Conservation (phyloP, 495 filamentous ascomycete species). For the Cladorrhinum samala region DNA sequence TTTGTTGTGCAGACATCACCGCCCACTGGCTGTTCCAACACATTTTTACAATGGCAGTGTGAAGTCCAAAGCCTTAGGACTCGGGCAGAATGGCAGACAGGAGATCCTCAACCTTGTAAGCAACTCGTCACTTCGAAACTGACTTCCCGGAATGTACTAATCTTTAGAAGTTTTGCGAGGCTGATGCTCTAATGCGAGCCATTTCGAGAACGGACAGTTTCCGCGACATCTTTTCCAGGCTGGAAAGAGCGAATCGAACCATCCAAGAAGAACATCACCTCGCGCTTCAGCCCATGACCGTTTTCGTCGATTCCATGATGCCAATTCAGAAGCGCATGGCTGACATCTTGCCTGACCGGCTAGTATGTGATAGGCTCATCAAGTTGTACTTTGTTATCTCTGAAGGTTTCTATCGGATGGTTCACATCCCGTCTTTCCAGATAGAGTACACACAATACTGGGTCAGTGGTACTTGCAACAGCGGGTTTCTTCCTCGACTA, state of each 20-base stretch:
- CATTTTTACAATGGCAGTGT: slow-evolving; percentile 27
- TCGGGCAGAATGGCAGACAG: slow-evolving; percentile 14
- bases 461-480: slow-evolving; percentile 23
- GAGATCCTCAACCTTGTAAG: slow-evolving; percentile 34
- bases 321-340: slow-evolving; percentile 38
- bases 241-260: slow-evolving; percentile 27
- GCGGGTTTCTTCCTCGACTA: slow-evolving; percentile 40
- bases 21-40: slow-evolving; percentile 31
- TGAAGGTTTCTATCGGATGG: slow-evolving; percentile 45
- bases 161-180: slow-evolving; percentile 31
- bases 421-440: slow-evolving; percentile 42
- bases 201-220: slow-evolving; percentile 23
- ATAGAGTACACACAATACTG: slow-evolving; percentile 40
- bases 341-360: slow-evolving; percentile 30
- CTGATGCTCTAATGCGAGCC: slow-evolving; percentile 29
- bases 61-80: slow-evolving; percentile 18
- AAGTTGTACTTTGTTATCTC: slow-evolving; percentile 38
- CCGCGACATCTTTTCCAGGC: slow-evolving; percentile 22
- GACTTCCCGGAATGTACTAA: background rate
- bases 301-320: slow-evolving; percentile 35
- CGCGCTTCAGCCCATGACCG: slow-evolving; percentile 27
- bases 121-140: background rate
- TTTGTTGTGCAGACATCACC: slow-evolving; percentile 24
- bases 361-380: slow-evolving; percentile 33
- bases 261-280: slow-evolving; percentile 30